phyloP scores from a whole-genome alignment of 352 stramenopile species.

The Poterioochromonas sp. region DNA sequence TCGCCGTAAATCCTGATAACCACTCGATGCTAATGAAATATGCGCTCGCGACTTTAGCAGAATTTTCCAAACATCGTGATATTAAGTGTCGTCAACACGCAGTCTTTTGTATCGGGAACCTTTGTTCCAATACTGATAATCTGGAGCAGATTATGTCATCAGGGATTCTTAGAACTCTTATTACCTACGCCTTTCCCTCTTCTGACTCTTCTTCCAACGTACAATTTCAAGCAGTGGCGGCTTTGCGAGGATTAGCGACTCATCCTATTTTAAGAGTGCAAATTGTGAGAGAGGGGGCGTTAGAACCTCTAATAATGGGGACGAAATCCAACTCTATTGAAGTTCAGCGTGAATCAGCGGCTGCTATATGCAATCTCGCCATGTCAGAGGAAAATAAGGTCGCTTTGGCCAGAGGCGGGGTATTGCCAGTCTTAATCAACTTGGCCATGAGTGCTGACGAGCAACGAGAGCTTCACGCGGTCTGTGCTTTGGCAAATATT shows the following conservation, averaged over 20 bases:
- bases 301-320: conserved; percentile 86
- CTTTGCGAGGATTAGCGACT: conserved; percentile 78
- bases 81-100: conserved; percentile 91
- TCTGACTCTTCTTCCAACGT: conserved; percentile 73
- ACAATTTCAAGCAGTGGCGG: conserved; percentile 90
- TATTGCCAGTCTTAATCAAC: conserved; percentile 73
- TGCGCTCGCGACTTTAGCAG: conserved; percentile 70
- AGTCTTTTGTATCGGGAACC: conserved; percentile 84
- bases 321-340: conserved; percentile 77
- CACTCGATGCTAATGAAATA: conserved; percentile 65
- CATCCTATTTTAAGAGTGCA: conserved; percentile 73
- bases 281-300: conserved; percentile 73
- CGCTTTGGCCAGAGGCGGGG: conserved; percentile 82
- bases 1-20: conserved; percentile 70
- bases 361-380: conserved; percentile 85
- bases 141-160: conserved; percentile 70
- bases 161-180: conserved; percentile 78
- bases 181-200: conserved; percentile 81
- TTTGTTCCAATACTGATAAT: conserved; percentile 81
- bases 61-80: conserved; percentile 83
- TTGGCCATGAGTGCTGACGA: conserved; percentile 66
- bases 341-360: conserved; percentile 83
- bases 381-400: conserved; percentile 92
- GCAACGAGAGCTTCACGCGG: conserved; percentile 78
- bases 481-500: conserved; percentile 84